Percentiles rank a stretch among this genome's conserved stretches.
Conservation (phyloP, 2,329 filamentous ascomycete species). For the Ambrosiella cleistominuta region DNA sequence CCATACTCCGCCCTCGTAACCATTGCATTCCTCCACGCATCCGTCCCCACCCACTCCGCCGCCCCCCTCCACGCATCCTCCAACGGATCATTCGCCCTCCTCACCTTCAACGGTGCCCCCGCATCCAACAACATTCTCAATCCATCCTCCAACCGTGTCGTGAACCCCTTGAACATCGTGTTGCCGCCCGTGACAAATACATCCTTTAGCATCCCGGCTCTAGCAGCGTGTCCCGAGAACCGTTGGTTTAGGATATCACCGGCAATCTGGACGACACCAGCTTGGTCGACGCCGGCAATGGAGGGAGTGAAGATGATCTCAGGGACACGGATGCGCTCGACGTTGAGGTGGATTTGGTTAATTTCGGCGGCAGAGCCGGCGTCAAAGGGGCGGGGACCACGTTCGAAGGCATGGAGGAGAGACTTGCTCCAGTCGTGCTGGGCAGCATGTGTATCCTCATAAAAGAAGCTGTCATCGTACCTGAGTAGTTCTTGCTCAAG, state of each 20-base stretch:
- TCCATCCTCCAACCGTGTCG: constrained; percentile 60
- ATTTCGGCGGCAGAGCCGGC: constrained; percentile 59
- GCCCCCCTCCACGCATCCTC: constrained; percentile 90
- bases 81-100: constrained; percentile 57
- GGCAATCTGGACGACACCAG: constrained; percentile 80
- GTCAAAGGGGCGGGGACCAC: constrained; percentile 76
- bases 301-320: constrained; percentile 86
- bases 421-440: constrained; percentile 92
- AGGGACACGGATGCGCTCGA: constrained; percentile 84
- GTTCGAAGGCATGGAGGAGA: constrained; percentile 73
- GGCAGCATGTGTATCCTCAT: constrained; percentile 80
- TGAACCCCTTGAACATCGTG: constrained; percentile 70
- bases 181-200: constrained; percentile 93
- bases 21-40: constrained; percentile 43
- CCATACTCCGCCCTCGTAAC: constrained; percentile 68
- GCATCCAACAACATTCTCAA: constrained; percentile 55
- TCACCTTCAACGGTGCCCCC: constrained; percentile 47
- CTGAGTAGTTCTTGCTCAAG: constrained; percentile 73
- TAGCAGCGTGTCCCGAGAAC: constrained; percentile 38
- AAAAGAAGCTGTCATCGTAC: constrained; percentile 76
- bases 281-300: constrained; percentile 84
- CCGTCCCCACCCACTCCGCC: constrained; percentile 58
- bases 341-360: constrained; percentile 85
- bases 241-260: constrained; percentile 79
- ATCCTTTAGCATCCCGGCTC: constrained; percentile 59